Percentiles rank a stretch among this genome's conserved stretches.
phyloP scores from a whole-genome alignment of 2,329 filamentous ascomycete species.

The Aphanocladium album region DNA sequence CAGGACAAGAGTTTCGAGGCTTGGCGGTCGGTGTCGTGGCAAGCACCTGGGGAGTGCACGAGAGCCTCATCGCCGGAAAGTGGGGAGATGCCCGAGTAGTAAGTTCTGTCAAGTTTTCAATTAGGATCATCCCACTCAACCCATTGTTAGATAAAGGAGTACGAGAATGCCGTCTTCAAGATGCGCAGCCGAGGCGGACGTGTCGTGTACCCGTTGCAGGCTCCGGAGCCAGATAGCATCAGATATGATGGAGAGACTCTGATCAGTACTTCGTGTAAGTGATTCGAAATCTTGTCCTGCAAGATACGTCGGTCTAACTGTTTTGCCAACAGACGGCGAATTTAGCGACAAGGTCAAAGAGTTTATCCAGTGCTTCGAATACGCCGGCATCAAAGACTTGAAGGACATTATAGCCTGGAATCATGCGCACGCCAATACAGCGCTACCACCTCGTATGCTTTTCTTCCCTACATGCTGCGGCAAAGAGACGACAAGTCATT shows the following conservation, averaged over 20 bases:
- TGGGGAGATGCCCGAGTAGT: conserved; percentile 2
- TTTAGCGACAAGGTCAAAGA: conserved; percentile 8
- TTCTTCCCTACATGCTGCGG: too few relatives aligned
- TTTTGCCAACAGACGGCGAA: conserved; percentile 1
- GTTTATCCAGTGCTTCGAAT: conserved; percentile 8
- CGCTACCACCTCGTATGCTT: conserved; percentile 4
- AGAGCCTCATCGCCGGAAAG: conserved; percentile 1
- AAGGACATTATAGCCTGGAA: conserved; percentile 10
- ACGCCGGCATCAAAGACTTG: not conserved
- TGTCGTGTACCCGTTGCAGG: not conserved
- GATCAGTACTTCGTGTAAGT: conserved; percentile 5
- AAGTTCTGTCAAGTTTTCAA: too few relatives aligned
- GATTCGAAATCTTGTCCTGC: too few relatives aligned
- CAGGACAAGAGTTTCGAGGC: not conserved
- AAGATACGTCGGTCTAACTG: not conserved
- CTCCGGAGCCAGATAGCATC: not conserved
- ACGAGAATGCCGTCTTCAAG: not conserved
- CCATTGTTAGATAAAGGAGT: not conserved
- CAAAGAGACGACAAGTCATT: too few relatives aligned
- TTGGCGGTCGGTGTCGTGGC: not conserved
- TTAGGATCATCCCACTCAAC: not conserved
- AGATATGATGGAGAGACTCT: not conserved
- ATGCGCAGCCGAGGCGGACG: not conserved
- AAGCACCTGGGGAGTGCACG: conserved; percentile 4
- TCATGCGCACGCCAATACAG: not conserved